Conservation (phyloP, 225 moss, liverwort and hornwort genomes). For the Pleurozium schreberi region DNA sequence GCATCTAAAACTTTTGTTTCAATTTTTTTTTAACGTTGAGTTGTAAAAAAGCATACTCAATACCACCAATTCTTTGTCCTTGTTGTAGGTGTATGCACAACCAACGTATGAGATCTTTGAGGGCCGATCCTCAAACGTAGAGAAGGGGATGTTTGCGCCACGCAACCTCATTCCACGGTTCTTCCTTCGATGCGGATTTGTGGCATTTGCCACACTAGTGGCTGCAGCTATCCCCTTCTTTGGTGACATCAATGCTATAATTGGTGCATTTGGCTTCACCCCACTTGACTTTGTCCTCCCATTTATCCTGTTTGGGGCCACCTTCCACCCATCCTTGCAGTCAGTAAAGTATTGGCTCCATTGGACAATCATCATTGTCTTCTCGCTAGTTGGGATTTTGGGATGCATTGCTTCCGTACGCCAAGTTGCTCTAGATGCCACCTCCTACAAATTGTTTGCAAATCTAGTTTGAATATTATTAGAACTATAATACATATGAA, state of each 20-base stretch:
- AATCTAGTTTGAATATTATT: background rate
- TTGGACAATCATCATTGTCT: background rate
- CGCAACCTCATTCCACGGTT: slow-evolving; percentile 4
- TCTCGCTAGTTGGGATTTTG: background rate
- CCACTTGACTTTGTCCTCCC: slow-evolving; percentile 23
- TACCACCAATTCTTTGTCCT: no score
- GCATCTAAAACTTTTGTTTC: no score
- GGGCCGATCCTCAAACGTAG: background rate
- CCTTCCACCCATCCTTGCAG: background rate
- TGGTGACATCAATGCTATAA: background rate
- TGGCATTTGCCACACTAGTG: background rate
- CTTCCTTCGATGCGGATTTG: background rate
- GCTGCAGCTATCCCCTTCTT: slow-evolving; percentile 8
- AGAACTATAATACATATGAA: background rate
- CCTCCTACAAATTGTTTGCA: slow-evolving; percentile 11
- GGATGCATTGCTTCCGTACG: slow-evolving; percentile 10
- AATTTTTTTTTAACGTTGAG: background rate
- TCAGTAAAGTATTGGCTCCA: slow-evolving; percentile 5
- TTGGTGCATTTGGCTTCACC: slow-evolving; percentile 24
- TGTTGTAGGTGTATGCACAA: slow-evolving; percentile 11
- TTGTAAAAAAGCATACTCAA: no score
- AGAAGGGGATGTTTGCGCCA: background rate
- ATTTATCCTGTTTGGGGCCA: background rate
- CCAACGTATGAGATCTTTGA: slow-evolving; percentile 21
- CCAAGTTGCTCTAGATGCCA: slow-evolving; percentile 6